Evolutionary conservation across 495 filamentous ascomycete genomes (phyloP), one percentile per base, ranked within the genome.

Genomic region (Astrocystis sublimbata): DNA sequence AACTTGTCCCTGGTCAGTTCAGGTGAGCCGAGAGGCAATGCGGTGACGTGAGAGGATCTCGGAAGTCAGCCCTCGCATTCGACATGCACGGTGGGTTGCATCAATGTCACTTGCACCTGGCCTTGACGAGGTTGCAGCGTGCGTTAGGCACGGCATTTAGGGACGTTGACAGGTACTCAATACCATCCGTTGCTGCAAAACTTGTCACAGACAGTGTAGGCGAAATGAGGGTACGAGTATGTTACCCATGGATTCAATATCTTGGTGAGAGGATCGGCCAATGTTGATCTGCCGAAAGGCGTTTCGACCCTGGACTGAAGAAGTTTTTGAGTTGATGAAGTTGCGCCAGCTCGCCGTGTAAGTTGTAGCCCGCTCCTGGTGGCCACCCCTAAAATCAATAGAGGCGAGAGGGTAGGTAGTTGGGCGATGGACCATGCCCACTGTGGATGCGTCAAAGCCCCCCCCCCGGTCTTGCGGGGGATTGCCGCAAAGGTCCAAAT

Each of bases 251-350:
- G 28, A 50, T 38, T 47, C 58, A 33, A 52, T 60, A 60, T 47
- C 58, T 60, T 23, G 35, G 33, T 42, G 43, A 4, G 19, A 60
- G 47, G 58, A 21, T 42, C 58, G 47, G n/a, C 47, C 31, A 23
- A 61, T 56, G 51, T 62, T 33, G 51, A 62, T 62, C 60, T 62
- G 60, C 60, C 60, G 60, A 53, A 55, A 49, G 60, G 42, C 60
- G 50, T 36, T 15, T 40, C n/a, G 42, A 24, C 58, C 28, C 58
- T 35, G 43, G 58, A 50, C 38, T 53, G 58, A 12, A 26, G 23
- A 53, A 53, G 46, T 26, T 43, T 15, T 28, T 12, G 47, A 45
- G 36, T 28, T 33, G 36, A 38, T 55, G 35, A 53, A 13, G 19
- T 10, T 46, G 38, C 38, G 35, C 60, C 60, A 62, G 56, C 56